Percentiles rank a stretch among this genome's conserved stretches.
Conservation (phyloP, 257 asterid species). For the Solanum corneliomulleri region DNA sequence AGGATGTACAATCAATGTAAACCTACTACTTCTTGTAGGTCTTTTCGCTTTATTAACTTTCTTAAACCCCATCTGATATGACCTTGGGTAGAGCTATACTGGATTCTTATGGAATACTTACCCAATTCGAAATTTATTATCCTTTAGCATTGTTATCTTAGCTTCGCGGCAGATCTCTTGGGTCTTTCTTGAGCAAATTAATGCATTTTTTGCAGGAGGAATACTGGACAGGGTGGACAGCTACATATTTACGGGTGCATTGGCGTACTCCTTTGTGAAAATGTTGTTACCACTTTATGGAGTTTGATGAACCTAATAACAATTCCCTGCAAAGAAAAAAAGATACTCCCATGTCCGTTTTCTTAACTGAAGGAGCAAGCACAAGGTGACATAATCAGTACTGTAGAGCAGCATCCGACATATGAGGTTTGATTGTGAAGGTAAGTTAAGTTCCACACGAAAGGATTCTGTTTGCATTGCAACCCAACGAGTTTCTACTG, state of each 20-base stretch:
- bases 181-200: not conserved
- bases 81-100: not conserved
- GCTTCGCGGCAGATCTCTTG: not conserved
- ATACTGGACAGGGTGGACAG: conserved; percentile 88
- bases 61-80: not conserved
- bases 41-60: not conserved
- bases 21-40: not conserved
- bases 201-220: conserved; percentile 52
- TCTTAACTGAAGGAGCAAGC: not conserved
- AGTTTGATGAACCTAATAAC: conserved; percentile 25
- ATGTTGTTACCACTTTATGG: conserved; percentile 65
- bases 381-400: not conserved
- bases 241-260: conserved; percentile 88
- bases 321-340: not conserved
- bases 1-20: not conserved
- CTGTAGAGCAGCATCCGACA: not conserved
- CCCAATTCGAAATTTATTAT: not conserved
- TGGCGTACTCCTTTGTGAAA: conserved; percentile 84
- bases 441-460: not conserved
- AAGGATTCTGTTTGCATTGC: not conserved
- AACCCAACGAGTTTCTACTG: conserved; percentile 8
- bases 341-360: not conserved
- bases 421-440: not conserved
- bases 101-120: not conserved
- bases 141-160: not conserved